These are phyloP conservation scores for Dryadomyces quercivorus DNA, from an alignment of 2,329 filamentous ascomycete genomes.

Conservation along the genomic window DNA sequence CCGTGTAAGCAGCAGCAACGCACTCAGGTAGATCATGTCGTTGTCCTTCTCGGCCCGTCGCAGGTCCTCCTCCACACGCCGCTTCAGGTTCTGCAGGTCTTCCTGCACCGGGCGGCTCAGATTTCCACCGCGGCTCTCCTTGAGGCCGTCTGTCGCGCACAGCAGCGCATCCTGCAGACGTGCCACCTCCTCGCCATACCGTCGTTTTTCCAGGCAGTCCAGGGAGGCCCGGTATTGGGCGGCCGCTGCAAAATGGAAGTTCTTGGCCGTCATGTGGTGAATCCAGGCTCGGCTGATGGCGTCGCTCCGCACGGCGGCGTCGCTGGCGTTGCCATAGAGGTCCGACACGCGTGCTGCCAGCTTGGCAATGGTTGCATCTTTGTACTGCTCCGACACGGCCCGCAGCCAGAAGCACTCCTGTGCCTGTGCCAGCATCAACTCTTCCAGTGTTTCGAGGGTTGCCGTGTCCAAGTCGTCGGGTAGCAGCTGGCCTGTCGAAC, in stretches of 20 bases:
- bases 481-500: conserved; percentile 34
- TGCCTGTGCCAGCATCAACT: conserved; percentile 79
- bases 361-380: conserved; percentile 84
- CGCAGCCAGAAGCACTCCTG: conserved; percentile 99
- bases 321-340: conserved; percentile 72
- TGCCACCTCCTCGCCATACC: conserved; percentile 91
- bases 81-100: conserved; percentile 75
- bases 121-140: conserved; percentile 60
- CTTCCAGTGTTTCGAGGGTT: conserved; percentile 71
- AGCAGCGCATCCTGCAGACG: conserved; percentile 68
- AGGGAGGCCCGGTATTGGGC: conserved; percentile 87
- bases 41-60: conserved; percentile 94
- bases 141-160: conserved; percentile 77
- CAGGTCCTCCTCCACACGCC: conserved; percentile 70
- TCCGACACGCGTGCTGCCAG: conserved; percentile 83
- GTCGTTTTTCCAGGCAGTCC: conserved; percentile 84
- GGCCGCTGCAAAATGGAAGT: conserved; percentile 91
- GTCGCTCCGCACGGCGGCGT: conserved; percentile 79
- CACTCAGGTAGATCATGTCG: conserved; percentile 82
- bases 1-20: conserved; percentile 13
- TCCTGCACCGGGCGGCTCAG: conserved; percentile 71
- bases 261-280: conserved; percentile 92
- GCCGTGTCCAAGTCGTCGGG: conserved; percentile 93
- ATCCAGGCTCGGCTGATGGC: conserved; percentile 92
- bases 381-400: conserved; percentile 85